phyloP scores from a whole-genome alignment of 1,139 yeast species.

The Nakaseomyces kungkrabaensis region DNA sequence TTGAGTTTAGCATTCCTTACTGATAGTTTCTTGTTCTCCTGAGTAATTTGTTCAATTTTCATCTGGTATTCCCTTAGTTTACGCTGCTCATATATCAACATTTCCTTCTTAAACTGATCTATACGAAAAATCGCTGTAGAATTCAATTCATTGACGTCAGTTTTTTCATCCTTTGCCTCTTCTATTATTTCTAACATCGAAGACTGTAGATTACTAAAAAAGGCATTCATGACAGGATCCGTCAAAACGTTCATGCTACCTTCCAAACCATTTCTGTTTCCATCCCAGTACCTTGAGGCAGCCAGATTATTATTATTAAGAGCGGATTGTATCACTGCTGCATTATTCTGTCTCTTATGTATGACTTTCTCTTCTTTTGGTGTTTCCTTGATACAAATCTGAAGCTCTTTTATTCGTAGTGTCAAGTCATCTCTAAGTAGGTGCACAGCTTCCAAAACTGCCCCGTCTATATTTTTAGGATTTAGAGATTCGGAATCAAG shows the following conservation, averaged over 20 bases:
- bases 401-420: conserved; percentile 9
- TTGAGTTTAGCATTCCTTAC: conserved; percentile 33
- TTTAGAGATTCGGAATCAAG: conserved; percentile 7
- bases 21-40: conserved; percentile 31
- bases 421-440: conserved; percentile 17
- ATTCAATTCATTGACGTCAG: conserved; percentile 6
- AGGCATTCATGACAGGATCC: conserved; percentile 9
- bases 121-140: conserved; percentile 14
- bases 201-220: conserved; percentile 4
- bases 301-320: conserved; percentile 7
- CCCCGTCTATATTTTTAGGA: conserved; percentile 6
- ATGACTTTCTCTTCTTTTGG: conserved; percentile 5
- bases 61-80: conserved; percentile 25
- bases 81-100: conserved; percentile 26
- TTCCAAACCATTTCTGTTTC: background rate
- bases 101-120: conserved; percentile 25
- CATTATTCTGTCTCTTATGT: conserved; percentile 7
- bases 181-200: conserved; percentile 6
- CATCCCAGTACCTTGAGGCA: conserved; percentile 1
- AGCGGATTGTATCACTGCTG: conserved; percentile 3
- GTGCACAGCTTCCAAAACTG: conserved; percentile 14
- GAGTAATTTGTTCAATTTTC: conserved; percentile 22
- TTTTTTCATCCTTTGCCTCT: background rate
- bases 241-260: conserved; percentile 3
- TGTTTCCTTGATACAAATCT: conserved; percentile 9